These are phyloP conservation scores for Naumovozyma castellii DNA, from an alignment of 805 yeast genomes.

Conservation along the genomic window DNA sequence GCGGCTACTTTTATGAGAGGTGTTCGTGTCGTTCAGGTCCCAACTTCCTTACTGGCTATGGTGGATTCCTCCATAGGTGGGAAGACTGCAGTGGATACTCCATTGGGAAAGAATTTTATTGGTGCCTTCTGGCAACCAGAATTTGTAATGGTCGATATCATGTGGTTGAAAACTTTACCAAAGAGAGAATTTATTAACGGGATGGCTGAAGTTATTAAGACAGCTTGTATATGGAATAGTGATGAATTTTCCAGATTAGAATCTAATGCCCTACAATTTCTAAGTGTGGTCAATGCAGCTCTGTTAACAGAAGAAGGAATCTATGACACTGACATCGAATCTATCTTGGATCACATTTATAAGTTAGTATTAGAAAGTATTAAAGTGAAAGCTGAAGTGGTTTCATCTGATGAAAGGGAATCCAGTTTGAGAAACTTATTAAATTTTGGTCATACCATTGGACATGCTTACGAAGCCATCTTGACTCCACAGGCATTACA, in stretches of 20 bases:
- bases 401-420: slow-evolving; percentile 88
- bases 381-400: slow-evolving; percentile 87
- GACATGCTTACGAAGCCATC: slow-evolving; percentile 97
- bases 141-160: slow-evolving; percentile 78
- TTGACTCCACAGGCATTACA: slow-evolving; percentile 92
- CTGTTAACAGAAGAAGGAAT: slow-evolving; percentile 9
- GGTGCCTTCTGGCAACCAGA: slow-evolving; percentile 98
- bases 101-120: slow-evolving; percentile 86
- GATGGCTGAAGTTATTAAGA: slow-evolving; percentile 95
- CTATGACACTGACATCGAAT: slow-evolving; percentile 48
- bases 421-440: slow-evolving; percentile 85
- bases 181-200: slow-evolving; percentile 93
- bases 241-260: slow-evolving; percentile 80
- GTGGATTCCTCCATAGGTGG: slow-evolving; percentile 98
- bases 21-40: slow-evolving; percentile 84
- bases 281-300: slow-evolving; percentile 46
- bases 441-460: slow-evolving; percentile 94
- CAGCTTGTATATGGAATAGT: slow-evolving; percentile 97
- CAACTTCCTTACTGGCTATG: slow-evolving; percentile 91
- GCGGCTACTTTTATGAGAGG: slow-evolving; percentile 99
- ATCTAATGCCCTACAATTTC: slow-evolving; percentile 56
- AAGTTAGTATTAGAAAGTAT: slow-evolving; percentile 79
- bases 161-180: slow-evolving; percentile 80
- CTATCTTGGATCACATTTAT: slow-evolving; percentile 65
- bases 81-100: slow-evolving; percentile 95